These are phyloP conservation scores for Spizellomyces sp. DNA, from an alignment of 192 early-diverging fungal genomes.

Conservation along the genomic window DNA sequence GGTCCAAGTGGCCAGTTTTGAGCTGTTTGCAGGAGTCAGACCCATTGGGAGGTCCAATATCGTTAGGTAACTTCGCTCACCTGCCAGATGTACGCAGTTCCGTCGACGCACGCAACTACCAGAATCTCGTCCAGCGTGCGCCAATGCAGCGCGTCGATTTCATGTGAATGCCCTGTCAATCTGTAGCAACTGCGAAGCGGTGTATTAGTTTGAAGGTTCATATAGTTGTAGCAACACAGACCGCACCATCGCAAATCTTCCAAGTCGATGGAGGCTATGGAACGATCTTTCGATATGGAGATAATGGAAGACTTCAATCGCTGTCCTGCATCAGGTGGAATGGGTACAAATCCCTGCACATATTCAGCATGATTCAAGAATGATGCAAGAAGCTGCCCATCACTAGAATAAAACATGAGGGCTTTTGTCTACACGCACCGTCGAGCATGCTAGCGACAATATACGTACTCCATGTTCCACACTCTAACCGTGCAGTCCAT, in stretches of 20 bases:
- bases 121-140: constrained; percentile 67
- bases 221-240: not conserved
- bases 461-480: constrained; percentile 74
- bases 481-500: constrained; percentile 68
- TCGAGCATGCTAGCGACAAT: not conserved
- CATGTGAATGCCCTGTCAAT: constrained; percentile 63
- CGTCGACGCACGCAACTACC: constrained; percentile 65
- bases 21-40: constrained; percentile 21
- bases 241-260: constrained; percentile 72
- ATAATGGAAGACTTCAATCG: constrained; percentile 47
- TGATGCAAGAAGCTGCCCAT: constrained; percentile 57
- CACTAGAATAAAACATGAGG: constrained; percentile 27
- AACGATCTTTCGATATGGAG: constrained; percentile 70
- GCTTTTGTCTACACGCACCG: not conserved
- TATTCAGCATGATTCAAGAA: constrained; percentile 48
- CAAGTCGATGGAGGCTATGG: constrained; percentile 69
- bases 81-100: constrained; percentile 76
- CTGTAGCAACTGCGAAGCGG: constrained; percentile 41
- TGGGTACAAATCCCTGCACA: constrained; percentile 26
- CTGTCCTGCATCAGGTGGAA: constrained; percentile 34
- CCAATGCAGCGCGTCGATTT: constrained; percentile 66
- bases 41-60: no score
- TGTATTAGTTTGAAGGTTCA: not conserved
- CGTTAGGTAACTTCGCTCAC: constrained; percentile 38
- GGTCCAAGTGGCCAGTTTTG: constrained; percentile 76